Evolutionary conservation across 768 basidiomycete genomes (phyloP), one percentile per base, ranked within the genome.

Genomic region (Boletus rufocinnamomeus): DNA sequence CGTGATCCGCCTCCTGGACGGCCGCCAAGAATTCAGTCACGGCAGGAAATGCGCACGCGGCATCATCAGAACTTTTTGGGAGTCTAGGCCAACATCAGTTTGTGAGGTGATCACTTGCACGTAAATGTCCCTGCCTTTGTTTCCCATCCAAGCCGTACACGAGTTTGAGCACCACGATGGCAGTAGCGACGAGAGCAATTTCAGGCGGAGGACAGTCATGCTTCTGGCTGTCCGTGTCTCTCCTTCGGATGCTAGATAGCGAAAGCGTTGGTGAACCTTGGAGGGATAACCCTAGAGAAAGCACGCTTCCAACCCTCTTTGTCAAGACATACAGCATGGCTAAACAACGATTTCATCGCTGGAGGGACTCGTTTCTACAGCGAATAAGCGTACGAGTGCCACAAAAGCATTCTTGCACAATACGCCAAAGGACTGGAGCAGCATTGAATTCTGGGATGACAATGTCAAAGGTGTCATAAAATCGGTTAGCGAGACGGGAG

Each of bases 91-190:
- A 25, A 27, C 46, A 45, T 65, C 58, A 66, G 58, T 58, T 58
- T 41, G 43, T 48, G 47, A 61, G 47, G 45, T 27, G 19, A 46
- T 46, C 17, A 44, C 30, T 40, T 46, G 32, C 48, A 59, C 48
- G 54, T 50, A 56, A 59, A 44, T 0, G 10, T 35, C 61, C 75
- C 58, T 68, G 85, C 89, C 90, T 82, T 53, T 65, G 56, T 61
- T 75, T 76, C 30, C 86, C 91, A 69, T 95, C 93, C 30, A 95
- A 68, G 1, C 93, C 95, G 66, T 95, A 95, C 27, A 87, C 82
- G 80, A 96, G 80, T 75, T 95, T 95, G 64, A 95, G 77, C 37
- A 86, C 85, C 13, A 93, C 79, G 14, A 94, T 78, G 49, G 82
- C 81, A 16, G 77, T 77, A 2, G 82, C 84, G 45, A 83, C 69